Base-by-base conservation (phyloP, 106 monocot species). In the Acorus calamus region DNA sequence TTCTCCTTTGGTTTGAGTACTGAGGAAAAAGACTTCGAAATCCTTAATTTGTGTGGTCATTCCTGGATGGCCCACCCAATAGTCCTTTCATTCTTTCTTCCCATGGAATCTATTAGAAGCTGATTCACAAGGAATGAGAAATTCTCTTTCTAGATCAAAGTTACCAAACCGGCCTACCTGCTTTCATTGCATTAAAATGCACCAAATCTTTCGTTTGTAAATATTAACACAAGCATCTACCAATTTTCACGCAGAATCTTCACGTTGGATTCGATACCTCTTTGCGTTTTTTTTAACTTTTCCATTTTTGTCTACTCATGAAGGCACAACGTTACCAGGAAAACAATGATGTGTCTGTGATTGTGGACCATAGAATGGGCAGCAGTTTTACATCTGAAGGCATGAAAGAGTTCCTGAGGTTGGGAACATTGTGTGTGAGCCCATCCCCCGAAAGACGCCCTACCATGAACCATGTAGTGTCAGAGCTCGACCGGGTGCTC, bases 291-390 rank as follows among this genome's bases (percentile, higher is more conserved):
- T 13, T 11, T 9, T 53, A 9, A 56, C 4, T 46, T 9, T 6
- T 42, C 13, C 43, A 14, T 49, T 42, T 9, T 12, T 60, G 61
- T 11, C 50, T 81, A 4, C 13, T 71, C 45, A 56, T 69, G 67
- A 74, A 93, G 93, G 86, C 69, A 56, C 82, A 83, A 79, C 83
- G 71, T 54, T 88, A 81, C 63, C 63, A 71, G 54, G 83, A 86
- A 4, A 57, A 77, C 42, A 71, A 70, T 12, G 60, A 75, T 12
- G 72, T 79, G 14, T 77, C 74, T 4, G 7, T 49, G 47, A 14
- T 86, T n/a, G 59, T 84, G 7, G 94, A 94, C 56, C 65, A 41
- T 10, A 83, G 75, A 79, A 89, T 94, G 89, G 69, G 70, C 9
- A 89, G 66, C 13, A 82, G 55, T 51, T 94, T 84, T 71, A 89